Evolutionary conservation across 2,329 filamentous ascomycete species (phyloP), one percentile per base, ranked within the genome.

Genomic region (Monosporascus sp.): DNA sequence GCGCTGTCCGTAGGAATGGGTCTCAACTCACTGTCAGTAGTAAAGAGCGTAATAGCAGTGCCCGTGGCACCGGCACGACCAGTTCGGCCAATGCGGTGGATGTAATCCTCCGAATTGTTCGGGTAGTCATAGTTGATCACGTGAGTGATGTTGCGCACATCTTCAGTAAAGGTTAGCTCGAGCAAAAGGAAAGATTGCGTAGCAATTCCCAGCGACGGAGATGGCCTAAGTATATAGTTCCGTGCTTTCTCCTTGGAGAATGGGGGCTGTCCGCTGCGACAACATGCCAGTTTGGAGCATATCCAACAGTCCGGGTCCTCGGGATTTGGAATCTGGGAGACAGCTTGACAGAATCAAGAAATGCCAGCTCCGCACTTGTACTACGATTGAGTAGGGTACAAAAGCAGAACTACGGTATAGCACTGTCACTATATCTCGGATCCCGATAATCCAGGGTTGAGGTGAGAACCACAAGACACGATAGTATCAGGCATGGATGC

Each of bases 101-200:
- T 96, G 69, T 97, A 97, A 71, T 97, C 93, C 79, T 99, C 94
- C 68, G 94, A 85, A 77, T 97, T 97, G 81, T 97, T 97, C 74
- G 93, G 93, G 77, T 97, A 97, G 75, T 97, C 94, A 89, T 97
- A 97, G 86, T 97, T 97, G 79, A 99, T 84, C 77, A 99, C 94
- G 80, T 99, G 94, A 77, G 94, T 97, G 80, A 99, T 99, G 83
- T 99, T 96, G 79, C 92, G 93, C 81, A 99, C 94, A 88, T 99
- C 94, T 97, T 97, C 66, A 67, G 60, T 77, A 78, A 72, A 83
- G 81, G 89, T 96, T 95, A 96, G 90, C 84, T 84, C 75, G 78
- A 82, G 79, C 75, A 77, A 78, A 79, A 73, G 74, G 68, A 71
- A 71, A 69, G 65, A 67, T 65, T 68, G 72, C 75, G 78, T 80